Evolutionary conservation across 1,139 yeast species (phyloP), one percentile per base, ranked within the genome.

Genomic region (Sugiyamaella grinbergsii): DNA sequence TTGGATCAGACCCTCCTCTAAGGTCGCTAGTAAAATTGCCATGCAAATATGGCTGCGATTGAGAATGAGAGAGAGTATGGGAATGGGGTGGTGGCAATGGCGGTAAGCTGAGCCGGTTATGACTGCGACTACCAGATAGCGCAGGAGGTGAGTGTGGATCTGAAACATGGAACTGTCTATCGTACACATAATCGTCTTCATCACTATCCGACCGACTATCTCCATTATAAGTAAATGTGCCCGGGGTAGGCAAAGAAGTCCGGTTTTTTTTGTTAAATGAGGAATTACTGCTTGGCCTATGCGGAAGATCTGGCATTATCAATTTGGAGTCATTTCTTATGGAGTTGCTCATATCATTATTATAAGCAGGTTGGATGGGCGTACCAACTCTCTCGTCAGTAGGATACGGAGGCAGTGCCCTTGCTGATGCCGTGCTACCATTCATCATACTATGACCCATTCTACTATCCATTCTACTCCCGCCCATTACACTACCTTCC

Each of bases 351-450:
- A 13, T 15, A 22, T 11, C 19, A 37, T 31, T 13, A n/a, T 18
- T 29, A 13, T 20, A 28, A 15, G 28, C 28, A 18, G 33, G 15
- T 16, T 18, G 22, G 31, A 15, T 6, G 5, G 38, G n/a, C 4
- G 16, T 41, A 11, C 28, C 15, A 31, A 31, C 36, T 20, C 34
- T 18, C 5, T 41, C 37, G 20, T 41, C 45, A 4, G 31, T 32
- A 15, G 51, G 51, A 18, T 34, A 28, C 2, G 51, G 51, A 2
- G 51, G 51, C 22, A 47, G 37, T 4, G 51, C 51, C 20, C 51
- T 23, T 10, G 29, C 42, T 13, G 18, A n/a, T 7, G n/a, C n/a
- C n/a, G n/a, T n/a, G n/a, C n/a, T n/a, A n/a, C 44, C 34, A 20
- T 4, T 23, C 26, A 23, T 23, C 7, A 29, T n/a, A 23, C 36